Evolutionary conservation across 768 basidiomycete genomes (phyloP), one percentile per base, ranked within the genome.

Genomic region (Lentinula raphanica): DNA sequence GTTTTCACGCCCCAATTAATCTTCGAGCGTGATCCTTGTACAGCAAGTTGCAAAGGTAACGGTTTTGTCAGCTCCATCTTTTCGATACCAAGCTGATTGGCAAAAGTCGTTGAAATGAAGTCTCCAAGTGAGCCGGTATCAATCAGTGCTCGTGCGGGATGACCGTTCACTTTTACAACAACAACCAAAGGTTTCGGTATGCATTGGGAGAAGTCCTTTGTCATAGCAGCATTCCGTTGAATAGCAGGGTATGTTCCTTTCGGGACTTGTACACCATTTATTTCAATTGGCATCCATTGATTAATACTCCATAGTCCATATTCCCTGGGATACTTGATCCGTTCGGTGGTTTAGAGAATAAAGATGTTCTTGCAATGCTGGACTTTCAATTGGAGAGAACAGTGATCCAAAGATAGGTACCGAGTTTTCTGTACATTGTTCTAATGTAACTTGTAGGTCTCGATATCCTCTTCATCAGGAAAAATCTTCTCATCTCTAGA

Each of bases 101-200:
- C 72, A 0, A 78, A 23, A 1, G 64, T 70, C 0, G 69, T 62
- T 0, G 74, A 74, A 27, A 80, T 68, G 54, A 80, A 78, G 59
- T 79, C 77, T 0, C 74, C 74, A 0, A 74, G 56, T 0, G 73
- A 77, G 0, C 76, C 76, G 0, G 68, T 67, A 56, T 78, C 76
- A 0, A 78, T 23, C 5, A 80, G 58, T 0, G 77, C 74, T 2
- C 67, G 58, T 0, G 61, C 70, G 0, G 69, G 68, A 2, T 73
- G 56, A 0, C 70, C 74, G 60, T 79, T 73, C 1, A 79, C 58
- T 0, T 62, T 38, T 0, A 71, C 66, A 0, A 65, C 65, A 0
- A 78, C 63, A 0, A 75, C 66, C 0, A 77, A 45, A 1, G 74
- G 74, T 50, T 71, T 69, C 0, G 74, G 73, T 0, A 73, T 57